Evolutionary conservation across 2,329 filamentous ascomycete genomes (phyloP), one percentile per base, ranked within the genome.

Genomic region (Venturia effusa): DNA sequence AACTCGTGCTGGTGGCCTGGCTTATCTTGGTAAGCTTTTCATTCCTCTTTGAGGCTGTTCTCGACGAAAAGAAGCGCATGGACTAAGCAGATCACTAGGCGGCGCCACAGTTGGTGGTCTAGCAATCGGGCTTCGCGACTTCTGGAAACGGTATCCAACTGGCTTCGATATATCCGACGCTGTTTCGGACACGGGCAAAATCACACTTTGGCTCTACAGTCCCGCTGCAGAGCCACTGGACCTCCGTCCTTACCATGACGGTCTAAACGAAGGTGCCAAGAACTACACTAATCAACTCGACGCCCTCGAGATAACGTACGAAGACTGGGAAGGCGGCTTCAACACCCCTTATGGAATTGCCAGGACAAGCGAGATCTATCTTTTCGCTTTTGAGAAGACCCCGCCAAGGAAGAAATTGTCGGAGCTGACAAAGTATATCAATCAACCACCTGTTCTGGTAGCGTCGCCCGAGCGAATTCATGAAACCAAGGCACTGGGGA

Each of bases 61-160:
- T 51, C 17, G 15, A 22, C 10, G 2, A 51, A 51, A 7, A 27
- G 4, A 27, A 11, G 8, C 1, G 17, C 22, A 1, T 51, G 45
- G 22, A 11, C 45, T 51, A 24, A 51, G 13, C 10, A 51, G 5
- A 2, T 27, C 15, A 8, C 5, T 15, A 51, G 45, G 45, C 45
- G 80, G 81, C 11, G 81, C 83, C 5, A 80, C 77, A 0, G 72
- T 74, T 3, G 84, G 84, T n/a, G 84, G 84, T 15, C 74, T 87
- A 1, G 84, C 81, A 0, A 70, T 87, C 5, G 83, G 82, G 0
- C 75, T 84, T 59, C 79, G 81, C 2, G 79, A 86, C 68, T 87
- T 87, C 70, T 87, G 84, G 84, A 83, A 87, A 74, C 78, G 81
- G 19, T 85, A 84, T 66, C 84, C 84, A 0, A 83, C 82, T 0